These are phyloP conservation scores for Tanacetum coccineum DNA, from an alignment of 129 eudicot genomes.

Conservation along the genomic window DNA sequence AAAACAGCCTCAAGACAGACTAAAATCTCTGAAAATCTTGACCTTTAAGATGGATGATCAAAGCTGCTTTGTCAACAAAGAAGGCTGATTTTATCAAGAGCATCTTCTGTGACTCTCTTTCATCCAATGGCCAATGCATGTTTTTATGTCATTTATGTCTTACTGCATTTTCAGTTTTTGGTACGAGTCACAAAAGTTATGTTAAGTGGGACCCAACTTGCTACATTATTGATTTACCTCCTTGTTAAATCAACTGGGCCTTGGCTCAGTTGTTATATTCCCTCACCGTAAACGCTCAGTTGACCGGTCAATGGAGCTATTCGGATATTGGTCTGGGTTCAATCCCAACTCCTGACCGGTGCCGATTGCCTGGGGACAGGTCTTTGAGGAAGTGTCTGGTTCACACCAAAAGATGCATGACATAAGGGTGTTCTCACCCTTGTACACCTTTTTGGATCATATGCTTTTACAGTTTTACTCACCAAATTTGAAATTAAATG, in stretches of 20 bases:
- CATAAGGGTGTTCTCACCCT: no score
- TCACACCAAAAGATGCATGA: no score
- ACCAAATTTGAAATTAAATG: background rate
- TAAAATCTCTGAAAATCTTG: conserved; percentile 37
- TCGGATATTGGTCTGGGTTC: no score
- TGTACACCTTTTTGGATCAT: no score
- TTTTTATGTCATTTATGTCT: conserved; percentile 36
- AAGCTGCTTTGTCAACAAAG: conserved; percentile 40
- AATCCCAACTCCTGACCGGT: no score
- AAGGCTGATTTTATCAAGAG: conserved; percentile 26
- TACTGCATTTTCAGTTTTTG: conserved; percentile 33
- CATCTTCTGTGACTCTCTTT: conserved; percentile 35
- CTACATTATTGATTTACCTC: conserved; percentile 11
- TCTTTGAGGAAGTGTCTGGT: no score
- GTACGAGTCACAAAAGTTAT: conserved; percentile 32
- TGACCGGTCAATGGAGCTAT: no score
- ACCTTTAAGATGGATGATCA: conserved; percentile 35
- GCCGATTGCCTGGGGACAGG: no score
- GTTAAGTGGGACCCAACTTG: conserved; percentile 24
- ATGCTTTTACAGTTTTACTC: background rate
- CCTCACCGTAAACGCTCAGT: no score
- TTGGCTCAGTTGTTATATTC: no score
- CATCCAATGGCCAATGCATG: conserved; percentile 40
- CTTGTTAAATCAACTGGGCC: no score
- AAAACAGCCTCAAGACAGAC: conserved; percentile 18